Percentiles rank a stretch among this genome's conserved stretches.
phyloP scores from a whole-genome alignment of 208 protist species.

The Leishmania lainsoni region DNA sequence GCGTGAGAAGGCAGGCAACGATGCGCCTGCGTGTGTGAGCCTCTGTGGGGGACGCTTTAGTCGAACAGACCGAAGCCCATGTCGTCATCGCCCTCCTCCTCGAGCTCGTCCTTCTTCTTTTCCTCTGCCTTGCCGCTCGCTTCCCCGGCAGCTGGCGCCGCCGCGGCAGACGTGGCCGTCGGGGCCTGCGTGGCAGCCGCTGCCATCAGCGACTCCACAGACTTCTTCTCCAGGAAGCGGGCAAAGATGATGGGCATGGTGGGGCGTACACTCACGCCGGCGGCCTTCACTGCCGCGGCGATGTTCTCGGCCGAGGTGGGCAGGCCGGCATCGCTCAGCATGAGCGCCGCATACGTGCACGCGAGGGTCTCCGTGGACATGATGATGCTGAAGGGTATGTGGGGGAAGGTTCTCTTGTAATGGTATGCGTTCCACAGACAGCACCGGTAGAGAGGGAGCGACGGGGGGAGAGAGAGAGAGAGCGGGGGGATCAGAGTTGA shows the following conservation, averaged over 20 bases:
- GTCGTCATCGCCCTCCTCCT: conserved; percentile 89
- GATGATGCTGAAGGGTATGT: background rate
- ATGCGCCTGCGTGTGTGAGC: background rate
- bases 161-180: conserved; percentile 37
- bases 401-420: background rate
- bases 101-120: conserved; percentile 52
- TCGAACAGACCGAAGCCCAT: conserved; percentile 94
- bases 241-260: conserved; percentile 84
- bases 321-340: conserved; percentile 76
- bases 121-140: conserved; percentile 45
- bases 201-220: conserved; percentile 66
- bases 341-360: conserved; percentile 84
- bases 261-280: conserved; percentile 67
- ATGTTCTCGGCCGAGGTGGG: conserved; percentile 82
- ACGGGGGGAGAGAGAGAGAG: background rate
- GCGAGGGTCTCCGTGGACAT: conserved; percentile 78
- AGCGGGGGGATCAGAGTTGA: background rate
- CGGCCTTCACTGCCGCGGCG: conserved; percentile 59
- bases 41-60: conserved; percentile 16
- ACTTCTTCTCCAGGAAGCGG: conserved; percentile 85
- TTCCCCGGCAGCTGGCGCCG: conserved; percentile 49
- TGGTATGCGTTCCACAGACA: background rate
- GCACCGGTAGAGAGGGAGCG: background rate
- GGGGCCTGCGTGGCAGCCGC: conserved; percentile 53
- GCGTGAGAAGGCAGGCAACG: too few species aligned